phyloP scores from a whole-genome alignment of 495 filamentous ascomycete species.

The Lindgomyces ingoldianus region DNA sequence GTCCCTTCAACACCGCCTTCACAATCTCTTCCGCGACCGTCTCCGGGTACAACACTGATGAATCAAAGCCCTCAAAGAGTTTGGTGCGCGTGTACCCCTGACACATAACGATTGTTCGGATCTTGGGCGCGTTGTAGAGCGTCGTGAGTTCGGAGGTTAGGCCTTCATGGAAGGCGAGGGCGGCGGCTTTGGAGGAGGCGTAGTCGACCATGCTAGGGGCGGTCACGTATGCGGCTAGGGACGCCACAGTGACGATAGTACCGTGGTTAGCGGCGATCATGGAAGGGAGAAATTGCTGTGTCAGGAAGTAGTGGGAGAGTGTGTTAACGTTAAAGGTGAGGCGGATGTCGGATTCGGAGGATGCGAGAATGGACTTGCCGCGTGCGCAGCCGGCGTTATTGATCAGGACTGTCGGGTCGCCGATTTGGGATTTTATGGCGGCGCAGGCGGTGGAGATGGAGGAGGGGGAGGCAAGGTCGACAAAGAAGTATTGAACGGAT shows the following conservation, averaged over 20 bases:
- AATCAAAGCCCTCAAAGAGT: constrained; percentile 60
- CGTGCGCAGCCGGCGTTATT: constrained; percentile 72
- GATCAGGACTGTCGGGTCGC: constrained; percentile 69
- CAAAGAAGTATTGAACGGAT: constrained; percentile 35
- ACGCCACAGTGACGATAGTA: constrained; percentile 73
- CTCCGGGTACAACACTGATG: constrained; percentile 59
- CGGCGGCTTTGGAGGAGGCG: constrained; percentile 65
- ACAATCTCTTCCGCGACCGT: constrained; percentile 68
- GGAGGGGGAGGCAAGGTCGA: constrained; percentile 32
- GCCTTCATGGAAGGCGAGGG: constrained; percentile 69
- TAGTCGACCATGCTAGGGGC: constrained; percentile 71
- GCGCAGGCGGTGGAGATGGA: constrained; percentile 21
- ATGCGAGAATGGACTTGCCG: constrained; percentile 61
- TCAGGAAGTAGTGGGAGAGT: constrained; percentile 65
- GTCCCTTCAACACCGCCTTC: constrained; percentile 57
- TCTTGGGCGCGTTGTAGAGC: constrained; percentile 61
- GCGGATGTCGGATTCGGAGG: constrained; percentile 56
- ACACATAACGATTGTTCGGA: constrained; percentile 66
- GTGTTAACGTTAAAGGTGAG: constrained; percentile 75
- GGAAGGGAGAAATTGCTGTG: constrained; percentile 65
- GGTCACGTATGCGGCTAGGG: constrained; percentile 58
- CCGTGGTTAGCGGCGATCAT: constrained; percentile 68
- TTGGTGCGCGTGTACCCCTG: constrained; percentile 64
- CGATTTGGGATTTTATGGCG: constrained; percentile 43
- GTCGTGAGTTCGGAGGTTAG: constrained; percentile 62